Base-by-base conservation (phyloP, 495 filamentous ascomycete genomes). In the Penicillium dipodomyicola region DNA sequence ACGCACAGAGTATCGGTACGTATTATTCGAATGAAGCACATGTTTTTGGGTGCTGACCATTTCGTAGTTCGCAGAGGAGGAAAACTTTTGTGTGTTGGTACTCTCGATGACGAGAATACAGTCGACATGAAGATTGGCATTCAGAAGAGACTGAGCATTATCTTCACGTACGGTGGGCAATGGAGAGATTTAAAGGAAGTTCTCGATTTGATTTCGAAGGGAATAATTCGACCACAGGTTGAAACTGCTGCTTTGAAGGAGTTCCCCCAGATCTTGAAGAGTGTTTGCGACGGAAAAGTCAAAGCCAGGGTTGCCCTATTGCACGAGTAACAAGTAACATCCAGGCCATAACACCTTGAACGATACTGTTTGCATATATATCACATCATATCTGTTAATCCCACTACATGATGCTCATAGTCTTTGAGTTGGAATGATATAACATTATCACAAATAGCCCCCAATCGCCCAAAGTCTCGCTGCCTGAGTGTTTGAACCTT, bases 91-190 rank as follows among this genome's bases (percentile, higher is more conserved):
- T 62, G 62, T 39, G 52, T 65, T 2, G 62, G 62, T 7, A 65
- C 65, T 5, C 29, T 57, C 9, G 57, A 67, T 43, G 59, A 57
- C 5, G 46, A 35, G 8, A 67, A 67, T 32, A 52, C 60, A 32
- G 9, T 62, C 8, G 59, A 62, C 35, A 65, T 65, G 65, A 67
- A 65, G 23, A 62, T 58, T 40, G 59, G 65, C 9, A 67, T 67
- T 49, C 62, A 57, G 46, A 65, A 65, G 42, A 19, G 65, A 25
- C 37, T 67, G 47, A 65, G 59, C 22, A 63, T 67, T n/a, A 61
- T 65, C 48, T 66, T 65, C 53, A 64, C 62, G 8, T 67, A 68
- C 27, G 63, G 60, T 9, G 63, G 65, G 17, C 63, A 62, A 43
- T 45, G 58, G 23, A 52, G 32, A n/a, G 63, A 68, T 58, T 10